Evolutionary conservation across 805 yeast species (phyloP), one percentile per base, ranked within the genome.

Genomic region (Ogataea sp.): DNA sequence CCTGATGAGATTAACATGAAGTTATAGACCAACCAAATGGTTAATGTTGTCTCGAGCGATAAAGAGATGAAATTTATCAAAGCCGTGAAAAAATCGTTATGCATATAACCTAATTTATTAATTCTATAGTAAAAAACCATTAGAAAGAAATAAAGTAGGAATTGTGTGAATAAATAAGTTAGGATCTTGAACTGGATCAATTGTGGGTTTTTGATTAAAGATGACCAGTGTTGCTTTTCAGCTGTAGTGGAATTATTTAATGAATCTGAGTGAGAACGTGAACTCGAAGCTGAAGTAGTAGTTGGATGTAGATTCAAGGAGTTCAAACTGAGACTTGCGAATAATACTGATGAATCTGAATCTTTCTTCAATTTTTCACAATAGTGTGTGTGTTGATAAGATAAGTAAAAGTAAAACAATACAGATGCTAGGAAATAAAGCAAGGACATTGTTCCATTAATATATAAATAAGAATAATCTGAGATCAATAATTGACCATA

Each of bases 1-100:
- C 67, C 67, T 14, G 52, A 48, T 14, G 57, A 44, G 21, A 61
- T 40, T 32, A 61, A 32, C 46, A 61, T 41, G 11, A 58, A 37
- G 39, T 58, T 56, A 43, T 62, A 60, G 16, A 58, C 39, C 9
- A 57, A 32, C 66, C 66, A 62, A 13, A 49, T 48, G 8, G 55
- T 44, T 18, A 58, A 45, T 6, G 51, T 9, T 0, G 65, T 51
- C 30, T 51, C 50, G 14, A 45, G 39, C 0, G 47, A 17, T 23
- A 60, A 40, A 15, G 48, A 43, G 9, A 47, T 13, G 23, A 58
- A 48, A 39, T 50, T 47, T 11, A 51, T 39, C 2, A 54, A 14
- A 2, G 56, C 49, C 29, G 50, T 38, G 3, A 38, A 13, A 17
- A 56, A 26, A n/a, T 44, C 42, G 18, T 47, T 40, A 14, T 49